phyloP scores from a whole-genome alignment of 345 rosid genomes.

The Linum usitatissimum region DNA sequence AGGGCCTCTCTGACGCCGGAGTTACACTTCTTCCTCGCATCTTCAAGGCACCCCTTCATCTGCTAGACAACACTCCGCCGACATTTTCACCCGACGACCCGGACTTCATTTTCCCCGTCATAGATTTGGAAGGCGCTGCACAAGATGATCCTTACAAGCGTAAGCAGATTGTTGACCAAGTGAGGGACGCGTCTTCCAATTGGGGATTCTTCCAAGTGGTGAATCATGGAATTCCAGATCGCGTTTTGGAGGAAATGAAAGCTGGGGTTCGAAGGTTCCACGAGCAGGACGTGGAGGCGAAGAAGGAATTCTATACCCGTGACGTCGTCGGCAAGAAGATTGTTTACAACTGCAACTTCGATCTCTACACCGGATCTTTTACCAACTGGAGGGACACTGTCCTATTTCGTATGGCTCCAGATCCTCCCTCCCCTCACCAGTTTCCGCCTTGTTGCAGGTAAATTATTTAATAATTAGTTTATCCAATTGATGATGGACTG shows the following conservation, averaged over 20 bases:
- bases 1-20: conserved; percentile 8
- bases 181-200: background rate
- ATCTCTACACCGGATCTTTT: background rate
- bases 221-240: background rate
- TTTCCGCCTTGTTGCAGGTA: background rate
- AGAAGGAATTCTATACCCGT: background rate
- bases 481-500: too few species aligned
- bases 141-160: background rate
- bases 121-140: conserved; percentile 5
- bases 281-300: background rate
- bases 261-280: background rate
- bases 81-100: background rate
- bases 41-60: conserved; percentile 1
- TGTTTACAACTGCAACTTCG: background rate
- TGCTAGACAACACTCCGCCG: background rate
- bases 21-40: conserved; percentile 9
- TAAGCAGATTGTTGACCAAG: background rate
- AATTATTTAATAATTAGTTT: too few species aligned
- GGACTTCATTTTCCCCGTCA: conserved; percentile 1
- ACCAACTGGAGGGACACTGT: background rate
- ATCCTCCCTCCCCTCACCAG: background rate
- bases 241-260: background rate
- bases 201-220: background rate
- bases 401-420: background rate
- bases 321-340: background rate